Conservation (phyloP, 148 eudicot genomes). For the Rhododendron simsii region DNA sequence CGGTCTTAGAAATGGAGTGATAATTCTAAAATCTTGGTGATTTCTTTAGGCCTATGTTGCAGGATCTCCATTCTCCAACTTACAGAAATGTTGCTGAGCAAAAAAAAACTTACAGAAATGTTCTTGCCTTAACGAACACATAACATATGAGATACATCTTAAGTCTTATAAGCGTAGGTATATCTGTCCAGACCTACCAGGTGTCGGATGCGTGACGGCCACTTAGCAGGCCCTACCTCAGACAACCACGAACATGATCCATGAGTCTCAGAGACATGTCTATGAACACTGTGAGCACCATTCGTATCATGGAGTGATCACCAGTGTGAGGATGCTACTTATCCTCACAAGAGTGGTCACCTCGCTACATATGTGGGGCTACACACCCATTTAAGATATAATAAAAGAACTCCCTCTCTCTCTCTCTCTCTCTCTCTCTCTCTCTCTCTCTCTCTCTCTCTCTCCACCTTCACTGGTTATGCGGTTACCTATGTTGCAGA, state of each 20-base stretch:
- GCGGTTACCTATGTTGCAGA: no score
- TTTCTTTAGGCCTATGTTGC: background rate
- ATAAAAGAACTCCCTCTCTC: background rate
- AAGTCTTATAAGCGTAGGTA: background rate
- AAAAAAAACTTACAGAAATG: no score
- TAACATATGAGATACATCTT: background rate
- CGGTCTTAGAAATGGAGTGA: background rate
- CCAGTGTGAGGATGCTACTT: background rate
- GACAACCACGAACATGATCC: background rate
- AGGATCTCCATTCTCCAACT: background rate
- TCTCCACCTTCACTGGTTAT: background rate
- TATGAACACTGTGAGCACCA: background rate
- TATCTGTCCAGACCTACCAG: background rate
- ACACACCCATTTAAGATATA: background rate
- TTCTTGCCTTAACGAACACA: background rate
- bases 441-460: no score
- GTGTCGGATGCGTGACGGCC: background rate
- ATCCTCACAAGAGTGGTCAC: background rate
- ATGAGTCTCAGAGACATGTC: background rate
- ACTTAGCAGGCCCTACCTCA: background rate
- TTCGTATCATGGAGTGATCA: background rate
- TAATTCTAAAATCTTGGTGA: background rate
- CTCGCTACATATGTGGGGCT: background rate
- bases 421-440: background rate
- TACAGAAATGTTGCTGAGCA: no score